Percentiles rank a stretch among this genome's conserved stretches.
phyloP scores from a whole-genome alignment of 306 rosid species.

The Datisca glomerata region DNA sequence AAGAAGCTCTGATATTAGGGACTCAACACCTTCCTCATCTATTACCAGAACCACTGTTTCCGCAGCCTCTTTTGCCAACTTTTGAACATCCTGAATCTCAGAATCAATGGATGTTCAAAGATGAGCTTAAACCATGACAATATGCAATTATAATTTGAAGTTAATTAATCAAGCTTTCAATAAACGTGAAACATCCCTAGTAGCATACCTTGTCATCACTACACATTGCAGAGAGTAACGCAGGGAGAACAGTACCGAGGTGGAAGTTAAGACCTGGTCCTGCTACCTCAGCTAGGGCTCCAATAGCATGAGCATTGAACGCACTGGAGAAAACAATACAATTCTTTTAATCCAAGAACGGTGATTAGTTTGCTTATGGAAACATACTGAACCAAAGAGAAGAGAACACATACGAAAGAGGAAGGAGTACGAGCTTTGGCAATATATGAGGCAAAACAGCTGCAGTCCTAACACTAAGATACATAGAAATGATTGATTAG shows the following conservation, averaged over 20 bases:
- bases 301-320: slow-evolving; percentile 92
- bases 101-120: too few relatives aligned
- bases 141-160: too few relatives aligned
- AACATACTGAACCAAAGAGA: slow-evolving; percentile 8
- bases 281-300: slow-evolving; percentile 96
- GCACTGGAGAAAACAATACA: slow-evolving; percentile 38
- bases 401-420: slow-evolving; percentile 58
- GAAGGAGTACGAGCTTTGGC: slow-evolving; percentile 88
- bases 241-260: slow-evolving; percentile 84
- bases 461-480: slow-evolving; percentile 69
- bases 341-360: too few relatives aligned
- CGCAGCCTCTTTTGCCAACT: slow-evolving; percentile 77
- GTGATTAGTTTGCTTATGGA: too few relatives aligned
- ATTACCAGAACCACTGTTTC: slow-evolving; percentile 77
- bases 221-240: slow-evolving; percentile 75
- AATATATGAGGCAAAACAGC: slow-evolving; percentile 93
- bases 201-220: slow-evolving; percentile 50
- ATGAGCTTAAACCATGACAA: too few relatives aligned
- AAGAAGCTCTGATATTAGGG: slow-evolving; percentile 70
- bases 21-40: slow-evolving; percentile 89
- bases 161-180: too few relatives aligned
- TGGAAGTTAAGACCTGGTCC: slow-evolving; percentile 81
- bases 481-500: slow-evolving; percentile 17
- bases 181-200: too few relatives aligned
- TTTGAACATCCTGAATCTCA: slow-evolving; percentile 71